Evolutionary conservation across 2,329 filamentous ascomycete genomes (phyloP), one percentile per base, ranked within the genome.

Genomic region (Ascochyta clinopodiicola): DNA sequence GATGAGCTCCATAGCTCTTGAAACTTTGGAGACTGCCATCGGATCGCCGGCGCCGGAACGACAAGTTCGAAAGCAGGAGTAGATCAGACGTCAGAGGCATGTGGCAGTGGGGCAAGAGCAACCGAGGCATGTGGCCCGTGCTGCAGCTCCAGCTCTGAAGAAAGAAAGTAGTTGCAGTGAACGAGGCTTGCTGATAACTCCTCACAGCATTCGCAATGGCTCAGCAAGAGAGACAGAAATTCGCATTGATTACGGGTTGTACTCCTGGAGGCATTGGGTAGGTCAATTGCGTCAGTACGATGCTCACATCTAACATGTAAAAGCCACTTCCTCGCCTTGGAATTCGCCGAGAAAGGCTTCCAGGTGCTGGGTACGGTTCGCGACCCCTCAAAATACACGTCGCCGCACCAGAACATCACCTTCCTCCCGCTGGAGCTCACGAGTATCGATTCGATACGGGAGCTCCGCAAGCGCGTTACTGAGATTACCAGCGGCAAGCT

Each of bases 301-400:
- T 2, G 4, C 3, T 19, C 27, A 6, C 34, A 10, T 25, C 40
- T 51, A 34, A 51, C 48, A 44, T 34, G 40, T 37, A 34, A 22
- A 29, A 56, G 52, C 15, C 80, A 87, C 64, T 80, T 81, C 15
- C 77, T 88, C 13, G 83, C 84, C 1, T 77, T 78, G 17, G 83
- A 86, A 63, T 87, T 87, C 66, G 78, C 84, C 51, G 72, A 69
- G 27, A 70, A 76, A 63, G 77, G 77, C 72, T 75, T 83, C 53
- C 79, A 81, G 22, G 85, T 88, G 49, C 81, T 87, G 50, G 84
- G 83, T 12, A 86, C 84, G 3, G 84, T 84, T 12, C 80, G 84
- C 63, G 76, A 82, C 51, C 76, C 79, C 35, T 71, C 73, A 17
- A 77, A 78, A 40, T 79, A 86, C 61, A 66, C 77, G 29, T 79